A percentile compares a stretch with the other conserved stretches of the same genome.
phyloP scores from a whole-genome alignment of 2,329 filamentous ascomycete genomes.

The Fusarium hostae region DNA sequence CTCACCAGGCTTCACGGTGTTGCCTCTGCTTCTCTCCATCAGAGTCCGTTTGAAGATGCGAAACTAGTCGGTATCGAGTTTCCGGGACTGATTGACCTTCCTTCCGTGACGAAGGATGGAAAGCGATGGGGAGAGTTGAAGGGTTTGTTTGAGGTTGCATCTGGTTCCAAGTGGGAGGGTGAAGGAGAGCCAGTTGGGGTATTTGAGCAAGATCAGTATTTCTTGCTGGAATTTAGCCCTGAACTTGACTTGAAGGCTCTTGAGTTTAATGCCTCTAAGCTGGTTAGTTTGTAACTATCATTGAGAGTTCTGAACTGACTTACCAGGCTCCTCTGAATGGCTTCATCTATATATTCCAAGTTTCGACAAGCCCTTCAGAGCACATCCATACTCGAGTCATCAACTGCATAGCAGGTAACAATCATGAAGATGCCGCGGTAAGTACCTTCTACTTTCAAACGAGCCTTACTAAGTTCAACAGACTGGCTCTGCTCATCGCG shows the following conservation, averaged over 20 bases:
- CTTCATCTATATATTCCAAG: conserved; percentile 11
- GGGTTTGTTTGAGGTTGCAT: background rate
- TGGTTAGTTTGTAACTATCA: background rate
- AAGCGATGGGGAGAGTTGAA: background rate
- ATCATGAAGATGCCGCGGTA: background rate
- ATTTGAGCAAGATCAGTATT: conserved; percentile 10
- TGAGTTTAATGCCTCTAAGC: background rate
- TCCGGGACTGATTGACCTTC: background rate
- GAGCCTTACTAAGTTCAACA: background rate
- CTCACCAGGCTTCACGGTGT: conserved; percentile 8
- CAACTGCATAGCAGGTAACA: background rate
- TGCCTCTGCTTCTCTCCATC: background rate
- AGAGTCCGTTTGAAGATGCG: background rate
- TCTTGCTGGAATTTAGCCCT: conserved; percentile 1
- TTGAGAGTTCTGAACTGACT: rapidly evolving
- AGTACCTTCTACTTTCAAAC: rapidly evolving
- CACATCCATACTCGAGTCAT: conserved; percentile 5
- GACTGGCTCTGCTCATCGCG: conserved; percentile 18
- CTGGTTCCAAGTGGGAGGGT: background rate
- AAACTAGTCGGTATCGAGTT: conserved; percentile 16
- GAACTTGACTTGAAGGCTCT: conserved; percentile 11
- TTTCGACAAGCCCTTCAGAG: background rate
- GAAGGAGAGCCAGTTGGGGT: background rate
- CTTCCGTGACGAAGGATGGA: rapidly evolving
- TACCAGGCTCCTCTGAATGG: background rate